phyloP scores from a whole-genome alignment of 768 basidiomycete genomes.

The Lactarius akahatsu region DNA sequence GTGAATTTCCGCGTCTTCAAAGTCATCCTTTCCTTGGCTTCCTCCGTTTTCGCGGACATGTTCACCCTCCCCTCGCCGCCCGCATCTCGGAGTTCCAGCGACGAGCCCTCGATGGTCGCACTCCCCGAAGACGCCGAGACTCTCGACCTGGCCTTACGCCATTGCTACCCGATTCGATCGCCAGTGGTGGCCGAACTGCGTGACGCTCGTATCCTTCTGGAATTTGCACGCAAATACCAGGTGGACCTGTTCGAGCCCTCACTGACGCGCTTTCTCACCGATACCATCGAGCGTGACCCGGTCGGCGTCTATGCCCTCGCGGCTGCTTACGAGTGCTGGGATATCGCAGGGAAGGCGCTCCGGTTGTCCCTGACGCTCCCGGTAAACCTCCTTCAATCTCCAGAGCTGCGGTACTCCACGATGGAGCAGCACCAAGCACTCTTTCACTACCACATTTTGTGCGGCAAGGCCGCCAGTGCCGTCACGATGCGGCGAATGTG shows the following conservation, averaged over 20 bases:
- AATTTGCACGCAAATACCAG: constrained; percentile 25
- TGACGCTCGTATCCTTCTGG: constrained; percentile 7
- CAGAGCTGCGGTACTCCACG: constrained; percentile 10
- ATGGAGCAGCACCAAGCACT: constrained; percentile 17
- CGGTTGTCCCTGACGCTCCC: constrained; percentile 6
- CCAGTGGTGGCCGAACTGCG: not conserved
- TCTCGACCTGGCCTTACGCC: constrained; percentile 20
- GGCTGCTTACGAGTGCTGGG: not conserved
- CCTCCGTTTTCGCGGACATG: constrained; percentile 16
- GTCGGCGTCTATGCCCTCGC: constrained; percentile 24
- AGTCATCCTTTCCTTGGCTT: constrained; percentile 19
- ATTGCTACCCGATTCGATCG: constrained; percentile 16
- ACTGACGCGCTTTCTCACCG: not conserved
- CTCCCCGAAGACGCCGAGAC: constrained; percentile 13
- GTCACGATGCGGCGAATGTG: constrained; percentile 6
- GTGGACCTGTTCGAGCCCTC: constrained; percentile 2
- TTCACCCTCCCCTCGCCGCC: constrained; percentile 12
- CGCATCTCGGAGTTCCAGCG: not conserved
- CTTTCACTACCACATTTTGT: constrained; percentile 11
- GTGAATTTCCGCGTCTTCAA: constrained; percentile 23
- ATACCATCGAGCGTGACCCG: constrained; percentile 16
- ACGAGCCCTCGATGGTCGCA: not conserved
- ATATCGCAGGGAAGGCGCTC: constrained; percentile 6
- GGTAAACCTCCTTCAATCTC: not conserved
- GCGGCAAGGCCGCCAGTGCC: constrained; percentile 14